Conservation (phyloP, 2,329 filamentous ascomycete species). For the Sarocladium strictum region DNA sequence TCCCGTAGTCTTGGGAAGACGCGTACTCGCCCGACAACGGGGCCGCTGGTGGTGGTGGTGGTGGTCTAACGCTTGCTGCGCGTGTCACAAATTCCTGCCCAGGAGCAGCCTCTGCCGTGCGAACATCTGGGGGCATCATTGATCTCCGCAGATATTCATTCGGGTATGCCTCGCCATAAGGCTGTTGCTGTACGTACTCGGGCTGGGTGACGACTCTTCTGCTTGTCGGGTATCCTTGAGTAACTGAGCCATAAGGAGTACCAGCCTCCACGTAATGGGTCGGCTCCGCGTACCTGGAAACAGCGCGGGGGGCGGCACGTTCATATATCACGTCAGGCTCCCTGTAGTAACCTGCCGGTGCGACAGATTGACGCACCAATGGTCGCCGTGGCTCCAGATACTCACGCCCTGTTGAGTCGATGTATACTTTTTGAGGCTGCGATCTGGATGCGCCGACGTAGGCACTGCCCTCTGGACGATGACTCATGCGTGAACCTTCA, state of each 20-base stretch:
- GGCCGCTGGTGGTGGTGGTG: constrained; percentile 22
- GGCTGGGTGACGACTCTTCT: constrained; percentile 58
- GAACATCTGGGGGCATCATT: constrained; percentile 34
- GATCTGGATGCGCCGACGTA: constrained; percentile 46
- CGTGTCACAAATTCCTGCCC: constrained; percentile 47
- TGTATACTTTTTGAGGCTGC: constrained; percentile 61
- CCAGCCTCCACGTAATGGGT: constrained; percentile 44
- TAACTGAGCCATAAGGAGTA: constrained; percentile 42
- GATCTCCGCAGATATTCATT: constrained; percentile 53
- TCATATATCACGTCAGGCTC: constrained; percentile 62
- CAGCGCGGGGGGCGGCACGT: constrained; percentile 46
- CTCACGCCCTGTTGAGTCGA: constrained; percentile 78
- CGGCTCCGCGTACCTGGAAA: constrained; percentile 42
- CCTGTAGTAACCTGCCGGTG: constrained; percentile 35
- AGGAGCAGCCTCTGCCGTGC: neutral
- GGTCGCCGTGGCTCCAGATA: constrained; percentile 55
- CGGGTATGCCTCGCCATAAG: constrained; percentile 48
- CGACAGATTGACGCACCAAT: constrained; percentile 46
- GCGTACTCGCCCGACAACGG: neutral
- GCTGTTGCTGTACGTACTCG: constrained; percentile 47
- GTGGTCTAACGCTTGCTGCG: constrained; percentile 52
- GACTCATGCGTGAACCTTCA: constrained; percentile 33
- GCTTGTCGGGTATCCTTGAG: constrained; percentile 44
- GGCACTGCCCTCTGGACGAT: constrained; percentile 43
- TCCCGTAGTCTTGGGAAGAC: neutral